Evolutionary conservation across 1,284 basidiomycete genomes (phyloP).

Genomic region (Moesziomyces antarcticus): DNA sequence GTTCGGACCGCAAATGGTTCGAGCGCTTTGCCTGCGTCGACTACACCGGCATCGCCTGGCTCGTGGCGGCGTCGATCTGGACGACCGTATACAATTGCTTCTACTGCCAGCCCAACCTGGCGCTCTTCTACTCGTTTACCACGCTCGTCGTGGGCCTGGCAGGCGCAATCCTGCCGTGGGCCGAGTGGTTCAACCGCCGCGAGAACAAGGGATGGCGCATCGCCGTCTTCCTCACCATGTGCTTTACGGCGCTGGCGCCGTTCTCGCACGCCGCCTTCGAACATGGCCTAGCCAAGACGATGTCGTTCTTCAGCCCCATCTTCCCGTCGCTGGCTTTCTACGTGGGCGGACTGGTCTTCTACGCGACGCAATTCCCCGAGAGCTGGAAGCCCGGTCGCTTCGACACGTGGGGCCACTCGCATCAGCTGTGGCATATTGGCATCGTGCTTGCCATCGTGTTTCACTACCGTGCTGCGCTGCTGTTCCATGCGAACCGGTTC

Average conservation of each 20-base stretch:
- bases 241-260: constrained; percentile 59
- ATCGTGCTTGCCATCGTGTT: constrained; percentile 64
- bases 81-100: constrained; percentile 67
- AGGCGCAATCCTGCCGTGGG: constrained; percentile 65
- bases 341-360: constrained; percentile 60
- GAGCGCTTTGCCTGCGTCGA: constrained; percentile 66
- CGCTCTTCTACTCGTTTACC: constrained; percentile 59
- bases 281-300: constrained; percentile 59
- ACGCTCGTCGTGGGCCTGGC: constrained; percentile 57
- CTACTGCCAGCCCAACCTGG: constrained; percentile 66
- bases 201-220: constrained; percentile 62
- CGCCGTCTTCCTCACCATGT: constrained; percentile 63
- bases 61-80: constrained; percentile 64
- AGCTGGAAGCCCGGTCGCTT: constrained; percentile 61
- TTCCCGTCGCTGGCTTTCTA: constrained; percentile 60
- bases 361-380: constrained; percentile 64
- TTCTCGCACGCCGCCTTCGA: constrained; percentile 63
- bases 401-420: constrained; percentile 63
- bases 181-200: constrained; percentile 64
- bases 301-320: constrained; percentile 61
- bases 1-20: constrained; percentile 62
- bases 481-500: constrained; percentile 62
- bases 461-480: constrained; percentile 61
- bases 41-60: constrained; percentile 66
- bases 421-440: constrained; percentile 66